phyloP scores from a whole-genome alignment of 2,329 filamentous ascomycete species.

The Trichoderma guizhouense region DNA sequence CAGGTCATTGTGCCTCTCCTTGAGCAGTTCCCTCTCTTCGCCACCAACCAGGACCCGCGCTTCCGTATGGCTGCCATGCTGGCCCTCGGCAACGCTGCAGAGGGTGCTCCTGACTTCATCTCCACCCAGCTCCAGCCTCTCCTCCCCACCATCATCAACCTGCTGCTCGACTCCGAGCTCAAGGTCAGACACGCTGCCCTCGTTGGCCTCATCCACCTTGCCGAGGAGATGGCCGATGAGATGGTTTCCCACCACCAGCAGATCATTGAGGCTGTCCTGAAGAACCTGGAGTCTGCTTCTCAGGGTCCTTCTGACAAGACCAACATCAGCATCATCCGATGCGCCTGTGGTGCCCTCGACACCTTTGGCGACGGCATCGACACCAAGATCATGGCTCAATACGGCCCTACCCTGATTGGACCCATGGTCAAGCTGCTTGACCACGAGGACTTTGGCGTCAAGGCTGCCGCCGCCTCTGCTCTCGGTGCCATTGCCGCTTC shows the following conservation, averaged over 20 bases:
- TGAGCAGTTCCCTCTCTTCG: slow-evolving; percentile 79
- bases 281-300: slow-evolving; percentile 81
- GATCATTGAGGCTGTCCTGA: slow-evolving; percentile 78
- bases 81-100: slow-evolving; percentile 87
- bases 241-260: slow-evolving; percentile 80
- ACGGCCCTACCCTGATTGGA: slow-evolving; percentile 77
- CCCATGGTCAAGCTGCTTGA: slow-evolving; percentile 80
- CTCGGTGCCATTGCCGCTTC: slow-evolving; percentile 87
- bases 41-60: slow-evolving; percentile 68
- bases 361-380: slow-evolving; percentile 88
- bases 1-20: slow-evolving; percentile 93
- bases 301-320: slow-evolving; percentile 67
- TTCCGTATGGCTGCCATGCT: slow-evolving; percentile 88
- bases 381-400: slow-evolving; percentile 68
- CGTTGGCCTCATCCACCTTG: slow-evolving; percentile 82
- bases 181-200: slow-evolving; percentile 84
- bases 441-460: slow-evolving; percentile 84
- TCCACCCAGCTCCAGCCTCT: slow-evolving; percentile 85
- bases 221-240: slow-evolving; percentile 90
- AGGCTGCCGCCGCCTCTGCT: slow-evolving; percentile 83
- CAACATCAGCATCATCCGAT: slow-evolving; percentile 81
- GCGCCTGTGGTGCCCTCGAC: slow-evolving; percentile 85
- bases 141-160: slow-evolving; percentile 76
- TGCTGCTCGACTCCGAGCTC: slow-evolving; percentile 80
- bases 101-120: slow-evolving; percentile 96